A percentile compares a stretch with the other conserved stretches of the same genome.
Evolutionary conservation across 495 filamentous ascomycete species (phyloP).

Genomic region (Penicillium lividum): DNA sequence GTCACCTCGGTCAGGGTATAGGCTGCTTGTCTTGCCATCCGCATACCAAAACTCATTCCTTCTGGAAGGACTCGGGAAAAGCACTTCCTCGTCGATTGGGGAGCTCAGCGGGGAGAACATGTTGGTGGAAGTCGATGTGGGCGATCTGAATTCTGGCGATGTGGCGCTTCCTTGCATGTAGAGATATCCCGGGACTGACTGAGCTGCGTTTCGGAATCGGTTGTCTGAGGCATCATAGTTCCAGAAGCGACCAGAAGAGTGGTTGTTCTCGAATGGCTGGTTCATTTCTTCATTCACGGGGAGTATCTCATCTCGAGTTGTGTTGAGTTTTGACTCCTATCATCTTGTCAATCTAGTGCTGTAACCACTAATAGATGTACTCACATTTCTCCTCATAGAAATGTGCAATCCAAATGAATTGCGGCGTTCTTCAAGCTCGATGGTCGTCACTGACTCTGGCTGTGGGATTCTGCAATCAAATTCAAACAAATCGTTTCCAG

Average conservation of each 20-base stretch:
- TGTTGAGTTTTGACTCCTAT: not conserved
- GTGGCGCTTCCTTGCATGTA: slow-evolving; percentile 2
- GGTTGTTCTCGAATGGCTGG: not conserved
- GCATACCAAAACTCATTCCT: slow-evolving; percentile 36
- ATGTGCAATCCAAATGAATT: slow-evolving; percentile 27
- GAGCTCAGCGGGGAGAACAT: slow-evolving; percentile 31
- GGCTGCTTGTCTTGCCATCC: slow-evolving; percentile 33
- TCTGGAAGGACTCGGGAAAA: slow-evolving; percentile 19
- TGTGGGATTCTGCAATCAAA: not conserved
- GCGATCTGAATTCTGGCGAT: slow-evolving; percentile 18
- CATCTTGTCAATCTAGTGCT: not conserved
- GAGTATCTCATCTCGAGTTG: not conserved
- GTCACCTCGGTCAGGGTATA: slow-evolving; percentile 29
- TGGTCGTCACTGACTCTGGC: not conserved
- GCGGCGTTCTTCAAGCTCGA: not conserved
- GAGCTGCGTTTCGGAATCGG: not conserved
- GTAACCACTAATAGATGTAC: not conserved
- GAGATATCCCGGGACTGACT: not conserved
- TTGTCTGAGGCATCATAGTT: not conserved
- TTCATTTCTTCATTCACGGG: not conserved
- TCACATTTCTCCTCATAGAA: slow-evolving; percentile 15
- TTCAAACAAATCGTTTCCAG: not conserved
- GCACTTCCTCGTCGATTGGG: slow-evolving; percentile 28
- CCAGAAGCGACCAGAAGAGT: not conserved
- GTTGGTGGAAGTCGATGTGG: slow-evolving; percentile 20